These are phyloP conservation scores for Detonula confervacea DNA, from an alignment of 352 stramenopile genomes.

Conservation along the genomic window DNA sequence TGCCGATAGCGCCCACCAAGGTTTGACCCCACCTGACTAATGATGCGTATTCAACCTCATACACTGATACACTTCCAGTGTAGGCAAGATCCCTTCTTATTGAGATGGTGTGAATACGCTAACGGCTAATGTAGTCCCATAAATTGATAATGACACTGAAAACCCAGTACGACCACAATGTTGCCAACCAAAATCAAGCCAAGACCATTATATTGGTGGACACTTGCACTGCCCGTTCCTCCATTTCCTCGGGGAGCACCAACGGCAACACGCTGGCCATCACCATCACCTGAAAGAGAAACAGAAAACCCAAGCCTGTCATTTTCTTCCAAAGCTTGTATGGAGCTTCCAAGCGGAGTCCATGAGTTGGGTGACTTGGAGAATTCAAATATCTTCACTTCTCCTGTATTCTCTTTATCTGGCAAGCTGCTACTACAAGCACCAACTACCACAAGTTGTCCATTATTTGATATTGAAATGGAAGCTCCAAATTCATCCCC, in stretches of 20 bases:
- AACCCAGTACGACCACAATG: conserved; percentile 36
- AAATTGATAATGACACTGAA: conserved; percentile 47
- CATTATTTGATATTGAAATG: conserved; percentile 54
- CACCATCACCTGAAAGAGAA: conserved; percentile 41
- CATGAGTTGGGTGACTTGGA: conserved; percentile 30
- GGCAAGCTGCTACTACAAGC: conserved; percentile 39
- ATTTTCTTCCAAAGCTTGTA: conserved; percentile 35
- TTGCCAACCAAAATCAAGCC: conserved; percentile 43
- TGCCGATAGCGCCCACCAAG: conserved; percentile 15
- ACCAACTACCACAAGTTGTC: conserved; percentile 38
- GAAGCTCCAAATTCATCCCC: conserved; percentile 56
- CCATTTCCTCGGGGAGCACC: conserved; percentile 44
- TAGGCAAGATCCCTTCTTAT: conserved; percentile 17
- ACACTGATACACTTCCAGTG: conserved; percentile 39
- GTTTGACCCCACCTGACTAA: conserved; percentile 30
- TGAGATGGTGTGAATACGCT: conserved; percentile 29
- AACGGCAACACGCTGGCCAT: conserved; percentile 26
- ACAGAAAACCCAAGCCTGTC: conserved; percentile 53
- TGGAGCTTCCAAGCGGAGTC: conserved; percentile 45
- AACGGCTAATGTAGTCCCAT: conserved; percentile 44
- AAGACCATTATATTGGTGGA: conserved; percentile 35
- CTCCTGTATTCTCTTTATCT: conserved; percentile 40
- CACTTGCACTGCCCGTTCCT: conserved; percentile 24
- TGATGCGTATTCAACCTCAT: conserved; percentile 14
- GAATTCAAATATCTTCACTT: conserved; percentile 44